These are phyloP conservation scores for Pedinophyceae sp. DNA, from an alignment of 139 green algal genomes.

Conservation along the genomic window DNA sequence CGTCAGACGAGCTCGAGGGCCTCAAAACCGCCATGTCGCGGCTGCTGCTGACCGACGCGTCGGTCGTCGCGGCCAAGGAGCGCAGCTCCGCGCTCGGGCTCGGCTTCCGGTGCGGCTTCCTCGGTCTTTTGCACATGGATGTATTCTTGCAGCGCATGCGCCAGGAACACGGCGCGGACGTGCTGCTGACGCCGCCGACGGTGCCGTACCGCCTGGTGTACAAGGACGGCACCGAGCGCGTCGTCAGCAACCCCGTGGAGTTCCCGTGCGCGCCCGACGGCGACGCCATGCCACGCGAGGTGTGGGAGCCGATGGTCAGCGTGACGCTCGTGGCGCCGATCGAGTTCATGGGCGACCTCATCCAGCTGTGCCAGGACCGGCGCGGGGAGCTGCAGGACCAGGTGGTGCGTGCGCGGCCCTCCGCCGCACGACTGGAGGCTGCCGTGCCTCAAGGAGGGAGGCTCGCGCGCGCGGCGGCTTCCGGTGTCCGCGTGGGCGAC, in stretches of 20 bases:
- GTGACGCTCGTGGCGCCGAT: slow-evolving; percentile 71
- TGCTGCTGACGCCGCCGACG: slow-evolving; percentile 31
- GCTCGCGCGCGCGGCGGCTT: not conserved
- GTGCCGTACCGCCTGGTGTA: slow-evolving; percentile 62
- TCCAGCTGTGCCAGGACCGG: slow-evolving; percentile 42
- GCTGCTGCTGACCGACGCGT: slow-evolving; percentile 81
- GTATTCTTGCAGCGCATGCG: slow-evolving; percentile 57
- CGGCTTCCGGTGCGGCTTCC: slow-evolving; percentile 42
- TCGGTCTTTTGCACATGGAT: slow-evolving; percentile 85
- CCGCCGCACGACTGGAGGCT: not conserved
- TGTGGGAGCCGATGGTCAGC: slow-evolving; percentile 71
- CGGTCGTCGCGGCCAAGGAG: slow-evolving; percentile 54
- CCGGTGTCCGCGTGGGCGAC: not conserved
- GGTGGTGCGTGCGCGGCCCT: slow-evolving; percentile 20
- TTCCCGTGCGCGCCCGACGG: slow-evolving; percentile 10
- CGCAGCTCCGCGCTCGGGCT: slow-evolving; percentile 56
- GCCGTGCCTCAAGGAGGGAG: not conserved
- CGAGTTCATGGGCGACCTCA: slow-evolving; percentile 45
- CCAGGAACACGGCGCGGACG: slow-evolving; percentile 6
- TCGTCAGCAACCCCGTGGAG: not conserved
- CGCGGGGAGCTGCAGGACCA: slow-evolving; percentile 58
- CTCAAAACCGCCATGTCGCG: slow-evolving; percentile 14
- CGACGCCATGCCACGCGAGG: slow-evolving; percentile 7
- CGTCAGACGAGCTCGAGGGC: slow-evolving; percentile 20
- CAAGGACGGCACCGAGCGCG: slow-evolving; percentile 5